phyloP scores from a whole-genome alignment of 75 land plant species.

The Pseudotsuga menziesii region DNA sequence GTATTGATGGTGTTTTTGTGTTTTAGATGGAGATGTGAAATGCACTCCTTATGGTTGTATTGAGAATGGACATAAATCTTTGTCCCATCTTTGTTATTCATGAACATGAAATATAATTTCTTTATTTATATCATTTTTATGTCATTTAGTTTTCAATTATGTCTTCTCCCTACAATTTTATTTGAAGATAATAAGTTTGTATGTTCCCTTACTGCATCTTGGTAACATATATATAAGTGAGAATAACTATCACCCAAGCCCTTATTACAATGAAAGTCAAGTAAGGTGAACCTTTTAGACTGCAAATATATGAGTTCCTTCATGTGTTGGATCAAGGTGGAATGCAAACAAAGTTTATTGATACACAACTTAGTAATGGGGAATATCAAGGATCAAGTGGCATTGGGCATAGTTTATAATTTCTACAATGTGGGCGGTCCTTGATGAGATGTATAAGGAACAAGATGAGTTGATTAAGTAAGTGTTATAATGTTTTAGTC shows the following conservation, averaged over 20 bases:
- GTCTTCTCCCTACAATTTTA: not conserved
- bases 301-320: conserved; percentile 94
- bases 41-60: not conserved
- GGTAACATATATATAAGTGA: conserved; percentile 43
- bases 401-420: conserved; percentile 91
- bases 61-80: not conserved
- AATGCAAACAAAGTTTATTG: conserved; percentile 70
- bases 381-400: conserved; percentile 99
- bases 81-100: not conserved
- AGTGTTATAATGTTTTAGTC: not conserved
- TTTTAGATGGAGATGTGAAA: not conserved
- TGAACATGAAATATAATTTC: not conserved
- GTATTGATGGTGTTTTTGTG: not conserved
- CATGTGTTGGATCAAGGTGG: conserved; percentile 86
- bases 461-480: conserved; percentile 88
- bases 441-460: conserved; percentile 96
- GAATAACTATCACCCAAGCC: conserved; percentile 90
- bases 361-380: conserved; percentile 74
- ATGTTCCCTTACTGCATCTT: not conserved
- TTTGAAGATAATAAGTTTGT: not conserved
- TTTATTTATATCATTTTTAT: not conserved
- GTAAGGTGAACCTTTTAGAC: conserved; percentile 95
- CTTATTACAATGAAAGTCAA: conserved; percentile 90
- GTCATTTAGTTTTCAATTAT: not conserved
- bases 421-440: conserved; percentile 78